Conservation (phyloP, 495 filamentous ascomycete species). For the Xylaria grammica region DNA sequence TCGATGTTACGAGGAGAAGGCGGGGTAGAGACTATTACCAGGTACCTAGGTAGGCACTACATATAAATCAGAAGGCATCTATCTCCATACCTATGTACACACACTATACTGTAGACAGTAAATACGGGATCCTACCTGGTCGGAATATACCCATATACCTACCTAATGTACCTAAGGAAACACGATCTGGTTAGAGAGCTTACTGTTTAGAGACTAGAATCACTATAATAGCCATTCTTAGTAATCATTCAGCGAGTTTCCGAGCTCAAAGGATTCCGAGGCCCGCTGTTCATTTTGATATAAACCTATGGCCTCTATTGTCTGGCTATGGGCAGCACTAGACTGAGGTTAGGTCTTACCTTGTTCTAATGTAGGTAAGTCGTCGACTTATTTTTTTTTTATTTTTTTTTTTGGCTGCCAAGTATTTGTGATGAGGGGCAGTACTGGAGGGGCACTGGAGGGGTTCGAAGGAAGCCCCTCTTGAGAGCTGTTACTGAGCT, state of each 20-base stretch:
- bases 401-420: background rate
- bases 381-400: background rate
- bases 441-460: too few relatives aligned
- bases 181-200: constrained; percentile 5
- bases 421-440: background rate
- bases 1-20: constrained; percentile 11
- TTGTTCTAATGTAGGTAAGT: background rate
- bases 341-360: background rate
- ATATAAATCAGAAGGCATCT: too few relatives aligned
- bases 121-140: background rate
- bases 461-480: background rate
- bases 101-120: background rate
- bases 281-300: constrained; percentile 9
- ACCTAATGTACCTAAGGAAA: background rate
- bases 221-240: background rate
- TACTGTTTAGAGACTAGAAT: constrained; percentile 10
- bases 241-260: background rate
- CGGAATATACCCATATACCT: background rate
- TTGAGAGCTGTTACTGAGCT: too few relatives aligned
- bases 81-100: background rate
- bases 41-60: too few relatives aligned
- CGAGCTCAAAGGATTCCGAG: background rate
- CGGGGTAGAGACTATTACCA: constrained; percentile 9
- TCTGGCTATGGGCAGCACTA: background rate
- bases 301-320: background rate